Conservation (phyloP, 2,329 filamentous ascomycete genomes). For the Botrytis squamosa region DNA sequence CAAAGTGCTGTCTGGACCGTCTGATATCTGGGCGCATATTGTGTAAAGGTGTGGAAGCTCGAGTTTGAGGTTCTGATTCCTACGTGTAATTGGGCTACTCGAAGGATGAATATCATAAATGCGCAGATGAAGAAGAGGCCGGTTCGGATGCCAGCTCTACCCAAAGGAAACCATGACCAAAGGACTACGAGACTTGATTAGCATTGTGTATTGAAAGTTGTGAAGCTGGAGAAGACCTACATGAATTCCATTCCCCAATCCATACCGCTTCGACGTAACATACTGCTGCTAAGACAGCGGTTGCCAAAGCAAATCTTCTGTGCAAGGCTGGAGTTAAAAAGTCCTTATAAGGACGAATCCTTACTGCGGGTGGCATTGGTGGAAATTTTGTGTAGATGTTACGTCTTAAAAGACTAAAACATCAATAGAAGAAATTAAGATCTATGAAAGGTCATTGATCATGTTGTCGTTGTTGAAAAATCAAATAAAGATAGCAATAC, state of each 20-base stretch:
- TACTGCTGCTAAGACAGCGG: conserved; percentile 64
- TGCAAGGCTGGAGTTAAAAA: conserved; percentile 88
- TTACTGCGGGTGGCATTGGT: conserved; percentile 37
- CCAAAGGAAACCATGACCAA: conserved; percentile 85
- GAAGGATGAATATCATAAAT: conserved; percentile 77
- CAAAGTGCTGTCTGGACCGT: conserved; percentile 70
- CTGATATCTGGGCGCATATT: conserved; percentile 52
- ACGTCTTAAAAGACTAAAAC: not conserved
- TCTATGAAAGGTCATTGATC: conserved; percentile 24
- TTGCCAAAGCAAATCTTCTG: conserved; percentile 78
- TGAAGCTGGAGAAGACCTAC: conserved; percentile 38
- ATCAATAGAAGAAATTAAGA: not conserved
- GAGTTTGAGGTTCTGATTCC: conserved; percentile 70
- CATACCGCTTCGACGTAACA: conserved; percentile 72
- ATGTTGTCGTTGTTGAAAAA: conserved; percentile 26
- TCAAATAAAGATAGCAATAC: conserved; percentile 13
- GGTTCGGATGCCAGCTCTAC: conserved; percentile 71
- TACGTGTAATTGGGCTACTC: conserved; percentile 79
- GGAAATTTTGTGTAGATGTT: conserved; percentile 8
- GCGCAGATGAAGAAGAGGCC: conserved; percentile 73
- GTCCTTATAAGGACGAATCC: conserved; percentile 54
- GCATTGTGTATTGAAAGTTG: not conserved
- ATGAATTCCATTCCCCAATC: conserved; percentile 66
- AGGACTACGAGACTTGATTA: conserved; percentile 54
- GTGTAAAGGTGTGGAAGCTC: conserved; percentile 61